Percentiles rank a stretch among this genome's conserved stretches.
These are phyloP conservation scores for Neonectria ditissima DNA, from an alignment of 2,329 filamentous ascomycete genomes.

Conservation along the genomic window DNA sequence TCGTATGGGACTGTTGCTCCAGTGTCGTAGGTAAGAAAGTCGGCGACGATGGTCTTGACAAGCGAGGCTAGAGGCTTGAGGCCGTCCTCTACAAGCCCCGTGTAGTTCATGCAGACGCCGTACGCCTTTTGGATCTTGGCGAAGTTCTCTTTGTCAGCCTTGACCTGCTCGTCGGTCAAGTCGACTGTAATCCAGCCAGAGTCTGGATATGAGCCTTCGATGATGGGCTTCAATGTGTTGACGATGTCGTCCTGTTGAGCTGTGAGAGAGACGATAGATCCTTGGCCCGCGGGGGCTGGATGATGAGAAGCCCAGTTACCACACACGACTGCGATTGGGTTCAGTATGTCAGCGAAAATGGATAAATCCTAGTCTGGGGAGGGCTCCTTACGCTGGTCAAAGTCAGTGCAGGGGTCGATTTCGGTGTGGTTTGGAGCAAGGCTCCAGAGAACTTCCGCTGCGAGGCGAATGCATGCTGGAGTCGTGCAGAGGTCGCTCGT, in stretches of 20 bases:
- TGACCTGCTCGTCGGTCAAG: slow-evolving; percentile 50
- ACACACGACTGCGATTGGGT: slow-evolving; percentile 43
- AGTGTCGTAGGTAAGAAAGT: slow-evolving; percentile 15
- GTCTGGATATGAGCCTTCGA: slow-evolving; percentile 60
- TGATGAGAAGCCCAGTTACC: slow-evolving; percentile 74
- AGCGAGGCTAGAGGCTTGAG: slow-evolving; percentile 67
- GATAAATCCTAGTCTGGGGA: slow-evolving; percentile 55
- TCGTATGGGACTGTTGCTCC: background rate
- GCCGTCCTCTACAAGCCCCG: slow-evolving; percentile 65
- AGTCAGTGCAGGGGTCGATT: slow-evolving; percentile 76
- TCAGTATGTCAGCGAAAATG: background rate
- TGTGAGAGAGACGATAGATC: background rate
- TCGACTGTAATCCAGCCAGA: slow-evolving; percentile 26
- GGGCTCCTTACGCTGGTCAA: slow-evolving; percentile 64
- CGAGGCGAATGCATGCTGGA: slow-evolving; percentile 47
- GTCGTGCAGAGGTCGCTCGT: slow-evolving; percentile 34
- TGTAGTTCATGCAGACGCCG: slow-evolving; percentile 73
- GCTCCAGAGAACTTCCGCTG: slow-evolving; percentile 47
- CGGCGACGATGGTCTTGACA: slow-evolving; percentile 51
- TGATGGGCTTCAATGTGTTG: slow-evolving; percentile 39
- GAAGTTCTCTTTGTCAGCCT: slow-evolving; percentile 71
- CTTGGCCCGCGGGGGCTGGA: slow-evolving; percentile 74
- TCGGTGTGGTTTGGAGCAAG: slow-evolving; percentile 63
- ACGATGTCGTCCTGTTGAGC: background rate
- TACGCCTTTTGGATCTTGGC: slow-evolving; percentile 74